Evolutionary conservation across 2,329 filamentous ascomycete genomes (phyloP).

Genomic region (Diplodia sapinea): DNA sequence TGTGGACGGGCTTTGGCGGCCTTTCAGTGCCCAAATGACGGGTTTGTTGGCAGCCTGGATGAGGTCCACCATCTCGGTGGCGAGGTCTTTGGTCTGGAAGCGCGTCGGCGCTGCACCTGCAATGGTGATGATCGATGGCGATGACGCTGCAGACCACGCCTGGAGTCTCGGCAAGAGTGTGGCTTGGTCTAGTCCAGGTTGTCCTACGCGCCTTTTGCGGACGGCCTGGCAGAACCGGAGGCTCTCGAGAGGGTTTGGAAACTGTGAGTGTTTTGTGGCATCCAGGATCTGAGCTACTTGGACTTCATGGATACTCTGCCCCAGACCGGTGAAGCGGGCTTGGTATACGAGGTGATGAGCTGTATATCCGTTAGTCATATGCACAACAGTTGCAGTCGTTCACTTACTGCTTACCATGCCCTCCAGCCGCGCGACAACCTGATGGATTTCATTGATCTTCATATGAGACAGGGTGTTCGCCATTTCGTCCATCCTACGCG

Average conservation of each 20-base stretch:
- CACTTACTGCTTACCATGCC: neutral
- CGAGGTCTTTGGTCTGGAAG: neutral
- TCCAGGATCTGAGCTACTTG: neutral
- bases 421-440: slow-evolving; percentile 13
- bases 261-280: neutral
- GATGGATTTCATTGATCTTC: neutral
- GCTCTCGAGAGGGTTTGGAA: neutral
- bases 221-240: neutral
- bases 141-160: neutral
- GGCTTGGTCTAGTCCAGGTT: neutral
- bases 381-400: neutral
- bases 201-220: neutral
- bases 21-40: neutral
- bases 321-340: neutral
- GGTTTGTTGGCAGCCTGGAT: neutral
- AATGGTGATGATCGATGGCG: neutral
- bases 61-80: neutral
- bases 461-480: slow-evolving; percentile 19
- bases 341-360: neutral
- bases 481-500: slow-evolving; percentile 30
- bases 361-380: neutral
- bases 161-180: neutral
- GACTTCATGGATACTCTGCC: neutral
- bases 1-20: neutral
- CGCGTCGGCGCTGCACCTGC: neutral